These are phyloP conservation scores for Pythium rhizo-oryzae DNA, from an alignment of 352 stramenopile species.

Conservation along the genomic window DNA sequence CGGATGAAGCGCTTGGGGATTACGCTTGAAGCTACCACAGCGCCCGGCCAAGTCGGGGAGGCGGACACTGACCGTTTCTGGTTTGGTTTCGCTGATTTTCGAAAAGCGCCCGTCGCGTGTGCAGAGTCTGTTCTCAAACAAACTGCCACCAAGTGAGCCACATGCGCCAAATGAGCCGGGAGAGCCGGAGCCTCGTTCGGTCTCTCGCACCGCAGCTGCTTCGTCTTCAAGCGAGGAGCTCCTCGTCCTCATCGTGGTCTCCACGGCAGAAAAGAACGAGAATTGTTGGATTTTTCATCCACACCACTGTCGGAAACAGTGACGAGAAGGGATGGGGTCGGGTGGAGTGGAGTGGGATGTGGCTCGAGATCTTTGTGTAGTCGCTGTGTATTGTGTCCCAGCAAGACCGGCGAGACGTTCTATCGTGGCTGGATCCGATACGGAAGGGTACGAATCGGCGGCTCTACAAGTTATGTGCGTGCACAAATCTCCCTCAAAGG, in stretches of 20 bases:
- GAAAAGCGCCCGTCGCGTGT: not conserved
- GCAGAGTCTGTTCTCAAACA: slow-evolving; percentile 8
- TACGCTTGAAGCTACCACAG: not conserved
- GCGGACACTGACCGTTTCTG: too few relatives aligned
- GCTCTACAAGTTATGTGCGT: too few relatives aligned
- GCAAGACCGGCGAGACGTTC: not conserved
- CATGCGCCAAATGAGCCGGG: not conserved
- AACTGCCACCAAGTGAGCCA: not conserved
- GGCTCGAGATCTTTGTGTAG: not conserved
- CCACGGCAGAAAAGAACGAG: not conserved
- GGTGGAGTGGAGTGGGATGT: not conserved
- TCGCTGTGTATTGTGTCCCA: not conserved
- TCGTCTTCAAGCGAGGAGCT: not conserved
- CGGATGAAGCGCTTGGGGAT: not conserved
- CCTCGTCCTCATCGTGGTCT: not conserved
- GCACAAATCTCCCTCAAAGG: too few relatives aligned
- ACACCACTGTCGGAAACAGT: not conserved
- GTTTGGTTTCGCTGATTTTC: not conserved
- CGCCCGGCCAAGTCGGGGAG: too few relatives aligned
- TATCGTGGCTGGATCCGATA: not conserved
- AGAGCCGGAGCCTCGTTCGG: not conserved
- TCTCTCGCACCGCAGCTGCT: slow-evolving; percentile 2
- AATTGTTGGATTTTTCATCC: not conserved
- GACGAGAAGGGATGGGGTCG: not conserved
- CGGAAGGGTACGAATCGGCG: too few relatives aligned